Evolutionary conservation across 352 stramenopile species (phyloP), one percentile per base, ranked within the genome.

Genomic region (Phytophthora ohioensis): DNA sequence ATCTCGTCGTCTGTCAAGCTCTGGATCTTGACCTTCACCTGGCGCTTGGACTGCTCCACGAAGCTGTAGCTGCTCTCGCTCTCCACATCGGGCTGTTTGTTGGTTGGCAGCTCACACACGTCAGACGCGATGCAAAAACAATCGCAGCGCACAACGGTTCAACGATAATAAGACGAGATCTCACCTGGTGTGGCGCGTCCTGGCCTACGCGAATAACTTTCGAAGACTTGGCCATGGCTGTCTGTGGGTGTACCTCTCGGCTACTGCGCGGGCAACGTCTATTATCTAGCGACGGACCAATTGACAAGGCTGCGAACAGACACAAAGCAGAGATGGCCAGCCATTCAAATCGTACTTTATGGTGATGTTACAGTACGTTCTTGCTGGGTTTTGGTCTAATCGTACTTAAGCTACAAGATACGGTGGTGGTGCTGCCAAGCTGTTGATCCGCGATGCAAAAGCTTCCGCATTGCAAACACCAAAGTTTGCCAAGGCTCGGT

Each of bases 1-100:
- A 98, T 95, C 67, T 94, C 84, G 9, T 98, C 90, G 42, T 96
- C 87, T 38, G 67, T 87, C 51, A 97, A 56, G 41, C 81, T 90
- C 62, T 94, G 81, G 61, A 96, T 94, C 70, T 96, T 91, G 52
- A 96, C 80, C 64, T 93, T 93, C 36, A 94, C 74, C 45, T 91
- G 81, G 70, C 92, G 90, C 80, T 93, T 96, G 41, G 90, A 86
- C 68, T 91, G 80, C 64, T 94, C 84, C 32, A 94, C 81, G 61
- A 93, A 96, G 63, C 81, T 85, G 71, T 93, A 81, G 78, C 80
- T 93, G 47, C 74, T 80, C 49, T 89, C 79, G 55, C 70, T 88
- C 57, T 92, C 88, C 47, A 89, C 81, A 72, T 94, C 86, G 10
- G 87, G 88, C 88, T 95, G 57, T 34, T 54, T 1, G 38, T 39